Base-by-base conservation (phyloP, 1,139 yeast species). In the Saccharomyces hybrid region DNA sequence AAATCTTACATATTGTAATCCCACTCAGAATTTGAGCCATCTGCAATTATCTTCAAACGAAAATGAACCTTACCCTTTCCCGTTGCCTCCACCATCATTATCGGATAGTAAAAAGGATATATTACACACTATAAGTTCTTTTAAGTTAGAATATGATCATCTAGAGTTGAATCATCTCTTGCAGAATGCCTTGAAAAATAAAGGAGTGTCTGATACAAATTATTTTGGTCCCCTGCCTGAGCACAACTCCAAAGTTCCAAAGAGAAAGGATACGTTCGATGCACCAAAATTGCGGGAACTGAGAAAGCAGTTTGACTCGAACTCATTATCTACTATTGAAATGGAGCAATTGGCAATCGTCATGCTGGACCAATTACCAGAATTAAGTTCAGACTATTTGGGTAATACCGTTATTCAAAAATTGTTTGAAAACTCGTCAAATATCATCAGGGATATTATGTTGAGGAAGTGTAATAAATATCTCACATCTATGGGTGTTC, bases 381-480 rank as follows among this genome's bases (percentile, higher is more conserved):
- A 88, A 66, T 77, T 91, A 54, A 83, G 96, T 30, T 83, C 90
- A 59, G 98, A 91, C 69, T 90, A 91, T 66, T 76, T 91, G 58
- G 98, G 98, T 25, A 91, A 91, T 68, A 91, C 98, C 0, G 87
- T 91, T 52, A 95, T 91, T 20, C 98, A 91, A 70, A 90, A 89
- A 69, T 72, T 91, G 41, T 90, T 89, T 65, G 84, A 86, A 51
- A 73, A 78, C 52, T 80, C 89, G 52, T 80, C 88, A 2, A 82
- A 86, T 20, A 76, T 83, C 7, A 77, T 89, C 55, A 87, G 88
- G 66, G 83, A 86, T 62, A 78, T 85, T 72, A 86, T 91, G 88
- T 79, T 91, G 50, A 81, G 85, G 63, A 81, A 80, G 60, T 80
- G 91, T 53, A 77, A 88, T 2, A 95, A 93, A 14, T 86, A 77